These are phyloP conservation scores for Sugiyamaella neomexicana DNA, from an alignment of 1,139 yeast species.

Conservation along the genomic window DNA sequence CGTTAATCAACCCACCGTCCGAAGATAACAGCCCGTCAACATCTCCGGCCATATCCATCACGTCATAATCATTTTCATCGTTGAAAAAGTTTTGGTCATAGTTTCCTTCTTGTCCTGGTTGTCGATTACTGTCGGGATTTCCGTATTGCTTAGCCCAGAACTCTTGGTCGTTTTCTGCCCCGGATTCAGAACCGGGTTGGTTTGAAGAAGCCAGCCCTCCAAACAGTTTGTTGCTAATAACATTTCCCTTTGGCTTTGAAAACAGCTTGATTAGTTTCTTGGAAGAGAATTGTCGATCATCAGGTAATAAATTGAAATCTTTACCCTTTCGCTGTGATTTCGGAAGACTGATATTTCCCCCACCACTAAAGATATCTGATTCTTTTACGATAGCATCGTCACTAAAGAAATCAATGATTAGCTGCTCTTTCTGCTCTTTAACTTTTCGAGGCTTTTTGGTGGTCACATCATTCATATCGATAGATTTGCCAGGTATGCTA, in stretches of 20 bases:
- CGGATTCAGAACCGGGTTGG: background rate
- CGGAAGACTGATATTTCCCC: conserved; percentile 47
- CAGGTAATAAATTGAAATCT: conserved; percentile 60
- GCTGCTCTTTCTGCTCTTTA: conserved; percentile 40
- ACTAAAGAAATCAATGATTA: conserved; percentile 53
- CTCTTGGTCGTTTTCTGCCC: conserved; percentile 51
- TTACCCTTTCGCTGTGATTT: conserved; percentile 46
- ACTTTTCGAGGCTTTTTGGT: conserved; percentile 27
- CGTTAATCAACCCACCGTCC: conserved; percentile 1
- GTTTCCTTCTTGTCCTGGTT: conserved; percentile 39
- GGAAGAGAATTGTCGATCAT: conserved; percentile 72
- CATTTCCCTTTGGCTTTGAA: conserved; percentile 56
- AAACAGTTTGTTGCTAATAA: conserved; percentile 21
- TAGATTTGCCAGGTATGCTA: conserved; percentile 23
- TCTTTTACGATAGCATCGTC: conserved; percentile 49
- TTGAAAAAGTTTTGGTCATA: conserved; percentile 50
- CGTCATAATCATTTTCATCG: conserved; percentile 37
- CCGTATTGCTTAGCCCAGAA: conserved; percentile 61
- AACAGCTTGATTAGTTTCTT: conserved; percentile 66
- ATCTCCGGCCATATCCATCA: conserved; percentile 25
- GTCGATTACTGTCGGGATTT: conserved; percentile 49
- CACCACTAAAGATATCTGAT: conserved; percentile 52
- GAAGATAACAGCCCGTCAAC: conserved; percentile 20
- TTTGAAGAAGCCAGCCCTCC: conserved; percentile 7
- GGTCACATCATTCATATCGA: conserved; percentile 19